Evolutionary conservation across 1,284 basidiomycete genomes (phyloP), one percentile per base, ranked within the genome.

Genomic region (Microbotryomycetes sp.): DNA sequence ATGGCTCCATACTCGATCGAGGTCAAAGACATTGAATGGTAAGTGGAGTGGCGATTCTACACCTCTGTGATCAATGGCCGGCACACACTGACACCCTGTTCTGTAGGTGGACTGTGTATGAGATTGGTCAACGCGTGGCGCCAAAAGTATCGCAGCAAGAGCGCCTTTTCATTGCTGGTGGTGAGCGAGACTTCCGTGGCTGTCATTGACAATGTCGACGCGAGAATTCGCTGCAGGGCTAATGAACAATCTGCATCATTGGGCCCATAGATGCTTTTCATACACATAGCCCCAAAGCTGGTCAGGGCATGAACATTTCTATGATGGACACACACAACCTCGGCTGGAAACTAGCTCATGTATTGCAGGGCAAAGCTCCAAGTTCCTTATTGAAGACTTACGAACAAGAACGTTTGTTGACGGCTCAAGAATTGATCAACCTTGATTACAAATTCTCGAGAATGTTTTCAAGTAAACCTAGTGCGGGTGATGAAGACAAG

Each of bases 241-340:
- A 29, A 15, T 36, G 23, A 16, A 45, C 36, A n/a, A n/a, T n/a
- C n/a, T n/a, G n/a, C n/a, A 3, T 22, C 52, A 23, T 23, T 26
- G 60, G 19, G 16, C 2, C 49, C 32, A 53, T 57, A 5, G 64
- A 64, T 45, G 60, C 66, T 15, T 69, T 73, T 67, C 88, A 90
- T 70, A 91, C 88, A 0, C 88, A 90, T 74, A 88, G 86, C 0
- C 88, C 88, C 0, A 89, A 62, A 19, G 62, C 63, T n/a, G 62
- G 62, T n/a, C 68, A 70, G 59, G 85, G 85, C 4, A 87, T 87
- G 86, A 87, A 86, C 62, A 83, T 84, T 3, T 86, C 86, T 70
- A 88, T 90, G 86, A 86, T 85, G 63, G 88, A 89, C 71, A 83
- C 85, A 12, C 87, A 88, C 68, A 89, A 89, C 70, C 80, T 89